phyloP scores from a whole-genome alignment of 2,329 filamentous ascomycete genomes.

The Alternaria triticimaculans region DNA sequence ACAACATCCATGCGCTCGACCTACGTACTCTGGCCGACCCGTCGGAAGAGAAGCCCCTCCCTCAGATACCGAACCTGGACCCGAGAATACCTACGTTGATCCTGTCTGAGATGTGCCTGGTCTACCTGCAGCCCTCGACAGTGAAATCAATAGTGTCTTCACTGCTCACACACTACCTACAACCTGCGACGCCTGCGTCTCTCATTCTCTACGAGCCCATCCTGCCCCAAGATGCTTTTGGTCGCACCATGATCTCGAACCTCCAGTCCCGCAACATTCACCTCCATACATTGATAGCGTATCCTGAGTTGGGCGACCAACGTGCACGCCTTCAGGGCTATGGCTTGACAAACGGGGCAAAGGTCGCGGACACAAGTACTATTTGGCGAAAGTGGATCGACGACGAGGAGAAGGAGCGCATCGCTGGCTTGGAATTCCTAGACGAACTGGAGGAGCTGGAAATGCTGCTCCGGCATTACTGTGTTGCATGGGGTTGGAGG shows the following conservation, averaged over 20 bases:
- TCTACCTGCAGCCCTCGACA: conserved; percentile 75
- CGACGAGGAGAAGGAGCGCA: conserved; percentile 74
- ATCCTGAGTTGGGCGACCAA: conserved; percentile 73
- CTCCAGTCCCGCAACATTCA: conserved; percentile 80
- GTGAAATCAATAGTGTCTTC: conserved; percentile 67
- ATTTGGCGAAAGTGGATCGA: conserved; percentile 80
- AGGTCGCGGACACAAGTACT: conserved; percentile 67
- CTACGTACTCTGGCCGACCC: conserved; percentile 64
- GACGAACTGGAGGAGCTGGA: conserved; percentile 97
- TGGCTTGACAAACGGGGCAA: conserved; percentile 67
- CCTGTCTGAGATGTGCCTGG: conserved; percentile 93
- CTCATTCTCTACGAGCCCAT: conserved; percentile 90
- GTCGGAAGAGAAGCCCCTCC: conserved; percentile 25
- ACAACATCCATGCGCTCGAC: conserved; percentile 67
- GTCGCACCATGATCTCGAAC: conserved; percentile 90
- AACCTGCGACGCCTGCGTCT: conserved; percentile 58
- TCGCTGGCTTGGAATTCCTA: conserved; percentile 81
- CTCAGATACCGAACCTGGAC: conserved; percentile 55
- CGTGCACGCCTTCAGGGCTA: conserved; percentile 68
- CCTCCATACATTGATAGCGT: conserved; percentile 81
- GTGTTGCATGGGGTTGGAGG: conserved; percentile 86
- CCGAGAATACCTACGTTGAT: conserved; percentile 76
- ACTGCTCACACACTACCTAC: conserved; percentile 45
- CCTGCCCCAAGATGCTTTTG: conserved; percentile 82
- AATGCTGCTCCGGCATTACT: conserved; percentile 85